Percentiles rank a stretch among this genome's conserved stretches.
Conservation (phyloP, 805 yeast genomes). For the Wickerhamomyces chaumierensis region DNA sequence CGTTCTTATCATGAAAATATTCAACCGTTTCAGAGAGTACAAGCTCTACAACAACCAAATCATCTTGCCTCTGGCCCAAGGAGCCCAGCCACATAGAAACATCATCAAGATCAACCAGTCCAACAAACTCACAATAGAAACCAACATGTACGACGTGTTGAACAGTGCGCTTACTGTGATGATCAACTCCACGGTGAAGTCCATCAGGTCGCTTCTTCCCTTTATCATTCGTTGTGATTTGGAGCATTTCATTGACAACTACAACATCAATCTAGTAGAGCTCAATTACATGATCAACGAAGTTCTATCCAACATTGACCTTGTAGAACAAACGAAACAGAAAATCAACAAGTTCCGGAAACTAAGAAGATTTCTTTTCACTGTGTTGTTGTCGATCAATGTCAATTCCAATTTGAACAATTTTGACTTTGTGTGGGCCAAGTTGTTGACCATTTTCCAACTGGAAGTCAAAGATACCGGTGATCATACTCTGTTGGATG, state of each 20-base stretch:
- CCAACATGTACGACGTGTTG: slow-evolving; percentile 9
- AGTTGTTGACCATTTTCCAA: slow-evolving; percentile 4
- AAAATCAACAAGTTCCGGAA: slow-evolving; percentile 25
- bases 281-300: slow-evolving; percentile 14
- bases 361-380: slow-evolving; percentile 30
- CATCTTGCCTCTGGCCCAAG: neutral
- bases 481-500: neutral
- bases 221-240: slow-evolving; percentile 23
- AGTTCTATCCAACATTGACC: neutral
- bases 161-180: slow-evolving; percentile 23
- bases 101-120: neutral
- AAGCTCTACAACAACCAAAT: slow-evolving; percentile 14
- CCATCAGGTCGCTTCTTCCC: slow-evolving; percentile 18
- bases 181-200: slow-evolving; percentile 19
- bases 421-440: neutral
- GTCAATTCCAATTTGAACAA: slow-evolving; percentile 3
- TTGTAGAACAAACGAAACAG: slow-evolving; percentile 17
- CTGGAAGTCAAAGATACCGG: neutral
- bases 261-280: slow-evolving; percentile 24
- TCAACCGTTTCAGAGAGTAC: slow-evolving; percentile 21
- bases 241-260: slow-evolving; percentile 31
- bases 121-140: neutral
- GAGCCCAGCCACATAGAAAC: neutral
- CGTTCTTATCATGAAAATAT: slow-evolving; percentile 16
- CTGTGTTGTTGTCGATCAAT: slow-evolving; percentile 27